Base-by-base conservation (phyloP, 306 rosid species). In the Lupinus albus region DNA sequence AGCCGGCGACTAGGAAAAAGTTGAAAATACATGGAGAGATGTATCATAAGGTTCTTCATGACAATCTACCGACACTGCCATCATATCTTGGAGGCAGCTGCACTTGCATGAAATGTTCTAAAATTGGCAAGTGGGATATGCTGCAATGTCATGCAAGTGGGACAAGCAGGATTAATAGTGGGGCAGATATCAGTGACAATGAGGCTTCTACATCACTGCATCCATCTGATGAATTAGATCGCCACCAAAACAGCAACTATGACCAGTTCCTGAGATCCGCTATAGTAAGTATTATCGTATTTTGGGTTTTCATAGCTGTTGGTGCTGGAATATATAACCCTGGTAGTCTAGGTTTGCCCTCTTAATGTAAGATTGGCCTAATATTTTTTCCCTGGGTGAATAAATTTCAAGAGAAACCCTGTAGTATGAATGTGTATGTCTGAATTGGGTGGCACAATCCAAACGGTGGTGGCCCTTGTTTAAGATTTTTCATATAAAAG, bases 21-120 rank as follows among this genome's bases (percentile, higher is more conserved):
- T 76, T 93, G 84, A 90, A 75, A 77, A 74, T 93, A 73, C 87
- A 50, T 70, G 97, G 99, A 61, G 84, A 79, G 44, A 76, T 54
- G 82, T 83, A 83, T 71, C 67, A 38, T 61, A 87, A 81, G 78
- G 83, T 81, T 71, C 89, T 94, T 18, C 52, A 55, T 35, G 96
- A 94, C 64, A 48, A 76, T 82, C 80, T 90, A 38, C 51, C 54
- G 9, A 74, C 73, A 25, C 76, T 84, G 20, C 97, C 99, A n/a
- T 78, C 80, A 35, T 94, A 78, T 78, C 89, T 94, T 54, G 95
- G 88, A 67, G 97, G 99, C 59, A 32, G 77, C 62, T 94, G 99
- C 86, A 45, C 73, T 36, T 94, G 97, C 84, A 33, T 45, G 65
- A 74, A 50, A 59, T 94, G 99, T 79, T 83, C 85, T 14, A 81